Evolutionary conservation across 1,284 basidiomycete genomes (phyloP).

Genomic region (Phlebopus sp.): DNA sequence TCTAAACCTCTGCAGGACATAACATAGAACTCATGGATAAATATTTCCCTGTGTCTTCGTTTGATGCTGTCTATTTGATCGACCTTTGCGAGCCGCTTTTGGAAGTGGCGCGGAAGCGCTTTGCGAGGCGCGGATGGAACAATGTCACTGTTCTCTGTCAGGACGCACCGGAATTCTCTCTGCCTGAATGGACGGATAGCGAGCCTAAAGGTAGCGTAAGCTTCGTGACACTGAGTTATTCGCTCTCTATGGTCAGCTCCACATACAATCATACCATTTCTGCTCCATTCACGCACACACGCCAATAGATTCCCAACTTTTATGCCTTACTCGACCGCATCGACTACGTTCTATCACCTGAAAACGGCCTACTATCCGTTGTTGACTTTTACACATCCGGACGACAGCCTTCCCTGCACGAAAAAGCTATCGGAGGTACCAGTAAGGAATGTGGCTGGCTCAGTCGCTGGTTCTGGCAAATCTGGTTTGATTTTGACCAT

Average conservation of each 20-base stretch:
- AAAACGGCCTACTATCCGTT: slow-evolving; percentile 66
- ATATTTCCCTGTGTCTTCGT: slow-evolving; percentile 60
- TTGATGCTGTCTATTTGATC: slow-evolving; percentile 74
- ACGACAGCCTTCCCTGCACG: slow-evolving; percentile 51
- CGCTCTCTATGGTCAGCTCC: slow-evolving; percentile 61
- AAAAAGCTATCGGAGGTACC: slow-evolving; percentile 69
- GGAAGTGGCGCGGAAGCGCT: slow-evolving; percentile 68
- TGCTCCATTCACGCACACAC: not conserved
- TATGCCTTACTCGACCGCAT: slow-evolving; percentile 70
- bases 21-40: slow-evolving; percentile 84
- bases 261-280: not conserved
- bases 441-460: slow-evolving; percentile 73
- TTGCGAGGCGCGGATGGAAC: slow-evolving; percentile 67
- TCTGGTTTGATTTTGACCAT: slow-evolving; percentile 81
- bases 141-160: slow-evolving; percentile 77
- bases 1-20: slow-evolving; percentile 45
- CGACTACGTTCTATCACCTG: slow-evolving; percentile 65
- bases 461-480: slow-evolving; percentile 80
- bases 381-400: slow-evolving; percentile 82
- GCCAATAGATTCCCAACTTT: slow-evolving; percentile 63
- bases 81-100: slow-evolving; percentile 77
- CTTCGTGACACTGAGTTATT: slow-evolving; percentile 71
- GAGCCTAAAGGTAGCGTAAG: slow-evolving; percentile 56
- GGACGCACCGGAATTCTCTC: slow-evolving; percentile 68
- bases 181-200: slow-evolving; percentile 57